Base-by-base conservation (phyloP, 202 grass and related monocot species). In the Zoysia matrella region DNA sequence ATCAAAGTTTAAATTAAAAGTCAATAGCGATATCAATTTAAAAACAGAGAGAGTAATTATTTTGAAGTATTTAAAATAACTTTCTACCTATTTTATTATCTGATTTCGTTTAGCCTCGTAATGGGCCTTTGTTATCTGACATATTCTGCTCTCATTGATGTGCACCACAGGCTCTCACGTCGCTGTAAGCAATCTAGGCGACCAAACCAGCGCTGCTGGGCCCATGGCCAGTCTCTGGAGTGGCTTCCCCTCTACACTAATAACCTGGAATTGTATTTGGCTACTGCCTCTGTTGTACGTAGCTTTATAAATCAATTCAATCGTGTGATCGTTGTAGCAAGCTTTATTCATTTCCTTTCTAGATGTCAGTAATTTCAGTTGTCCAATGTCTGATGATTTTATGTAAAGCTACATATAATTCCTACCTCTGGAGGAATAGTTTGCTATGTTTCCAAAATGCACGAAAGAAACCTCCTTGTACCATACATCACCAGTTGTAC, bases 151-250 rank as follows among this genome's bases (percentile, higher is more conserved):
- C 67, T 7, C 60, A 0, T 77, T 48, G 2, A 72, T n/a, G 12
- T 88, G 14, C 64, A 47, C 70, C 44, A 71, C 80, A 95, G 93
- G 87, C 75, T 86, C 93, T 67, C 85, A 83, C 46, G 67, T 85
- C 74, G 84, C 75, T 47, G 74, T 72, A 18, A 88, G 4, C 54
- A 18, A 11, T 15, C 55, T 56, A 39, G 56, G 18, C 65, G 76
- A 85, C 30, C 62, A 0, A 50, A 56, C 68, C 74, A 40, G 83
- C 47, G 91, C 79, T 0, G 67, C 16, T 58, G 79, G 85, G 41
- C 54, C 56, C 75, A 75, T 54, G 18, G 43, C 5, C 85, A 70
- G 73, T 0, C 7, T 88, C 72, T 69, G 7, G 42, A 67, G 43
- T 4, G 14, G 11, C 30, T 73, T 61, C n/a, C 67, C 81, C 13